Evolutionary conservation across 441 rosid genomes (phyloP).

Genomic region (Jatropha podagrica): DNA sequence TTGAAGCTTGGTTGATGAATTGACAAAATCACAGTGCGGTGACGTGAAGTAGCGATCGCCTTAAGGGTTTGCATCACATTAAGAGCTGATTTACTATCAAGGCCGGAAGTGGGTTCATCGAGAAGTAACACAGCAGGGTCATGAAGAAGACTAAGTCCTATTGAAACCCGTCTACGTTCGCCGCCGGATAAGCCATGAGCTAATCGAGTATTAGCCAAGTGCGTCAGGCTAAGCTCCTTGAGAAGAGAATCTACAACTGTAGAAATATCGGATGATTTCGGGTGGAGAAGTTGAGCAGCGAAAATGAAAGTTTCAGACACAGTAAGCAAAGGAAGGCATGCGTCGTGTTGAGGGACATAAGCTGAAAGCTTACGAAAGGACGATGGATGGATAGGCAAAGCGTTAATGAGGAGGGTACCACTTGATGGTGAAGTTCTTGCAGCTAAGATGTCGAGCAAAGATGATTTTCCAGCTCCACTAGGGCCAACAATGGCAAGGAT

Average conservation of each 20-base stretch:
- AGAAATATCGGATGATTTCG: constrained; percentile 35
- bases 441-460: constrained; percentile 87
- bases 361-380: constrained; percentile 78
- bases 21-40: constrained; percentile 68
- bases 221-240: constrained; percentile 56
- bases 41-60: constrained; percentile 57
- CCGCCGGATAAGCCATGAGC: constrained; percentile 73
- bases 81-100: constrained; percentile 81
- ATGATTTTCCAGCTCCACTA: constrained; percentile 89
- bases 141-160: constrained; percentile 81
- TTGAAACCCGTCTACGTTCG: constrained; percentile 78
- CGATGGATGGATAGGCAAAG: constrained; percentile 66
- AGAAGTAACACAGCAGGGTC: constrained; percentile 82
- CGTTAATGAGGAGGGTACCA: constrained; percentile 70
- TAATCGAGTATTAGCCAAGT: constrained; percentile 52
- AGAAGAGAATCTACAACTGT: constrained; percentile 54
- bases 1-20: constrained; percentile 93
- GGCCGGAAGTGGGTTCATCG: constrained; percentile 89
- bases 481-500: constrained; percentile 96
- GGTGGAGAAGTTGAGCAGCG: constrained; percentile 64
- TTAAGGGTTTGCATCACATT: constrained; percentile 67
- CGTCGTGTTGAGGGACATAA: constrained; percentile 85
- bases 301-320: constrained; percentile 73
- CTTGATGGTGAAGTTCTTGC: constrained; percentile 68
- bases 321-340: constrained; percentile 70